Conservation (phyloP, 352 stramenopile genomes). For the Globisporangium cederbergense region DNA sequence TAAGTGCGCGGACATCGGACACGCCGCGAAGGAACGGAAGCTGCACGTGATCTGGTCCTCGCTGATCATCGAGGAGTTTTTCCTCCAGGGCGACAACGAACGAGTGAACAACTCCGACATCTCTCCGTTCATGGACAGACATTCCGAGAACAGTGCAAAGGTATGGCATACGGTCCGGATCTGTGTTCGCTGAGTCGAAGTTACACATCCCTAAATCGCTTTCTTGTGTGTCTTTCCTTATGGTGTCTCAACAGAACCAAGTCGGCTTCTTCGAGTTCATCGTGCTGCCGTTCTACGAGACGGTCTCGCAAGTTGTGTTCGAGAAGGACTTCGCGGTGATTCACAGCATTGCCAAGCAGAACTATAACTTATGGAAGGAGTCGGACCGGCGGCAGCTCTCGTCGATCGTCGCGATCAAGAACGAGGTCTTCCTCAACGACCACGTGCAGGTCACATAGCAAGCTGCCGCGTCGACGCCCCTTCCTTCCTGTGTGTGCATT, state of each 20-base stretch:
- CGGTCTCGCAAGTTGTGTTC: conserved; percentile 74
- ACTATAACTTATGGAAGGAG: conserved; percentile 86
- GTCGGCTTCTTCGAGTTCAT: conserved; percentile 87
- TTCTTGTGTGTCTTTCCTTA: conserved; percentile 1
- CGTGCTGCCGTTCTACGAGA: conserved; percentile 79
- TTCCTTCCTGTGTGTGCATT: neutral
- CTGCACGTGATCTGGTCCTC: conserved; percentile 90
- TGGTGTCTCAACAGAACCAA: conserved; percentile 53
- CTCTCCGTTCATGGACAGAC: conserved; percentile 91
- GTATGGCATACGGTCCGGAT: conserved; percentile 18
- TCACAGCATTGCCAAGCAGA: conserved; percentile 75
- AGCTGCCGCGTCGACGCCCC: neutral
- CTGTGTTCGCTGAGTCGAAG: too few species aligned
- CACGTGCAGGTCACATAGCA: conserved; percentile 43
- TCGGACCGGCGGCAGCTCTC: conserved; percentile 72
- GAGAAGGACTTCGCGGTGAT: conserved; percentile 65
- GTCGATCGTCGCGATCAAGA: conserved; percentile 80
- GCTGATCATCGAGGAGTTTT: conserved; percentile 94
- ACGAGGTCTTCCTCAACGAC: conserved; percentile 72
- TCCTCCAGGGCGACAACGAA: conserved; percentile 93
- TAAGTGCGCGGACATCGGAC: conserved; percentile 92
- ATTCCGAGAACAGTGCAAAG: conserved; percentile 85
- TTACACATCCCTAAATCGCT: neutral
- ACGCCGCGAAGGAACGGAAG: conserved; percentile 83
- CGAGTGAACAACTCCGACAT: conserved; percentile 83